A percentile compares a stretch with the other conserved stretches of the same genome.
These are phyloP conservation scores for Rhododendron molle DNA, from an alignment of 148 eudicot species.

Conservation along the genomic window DNA sequence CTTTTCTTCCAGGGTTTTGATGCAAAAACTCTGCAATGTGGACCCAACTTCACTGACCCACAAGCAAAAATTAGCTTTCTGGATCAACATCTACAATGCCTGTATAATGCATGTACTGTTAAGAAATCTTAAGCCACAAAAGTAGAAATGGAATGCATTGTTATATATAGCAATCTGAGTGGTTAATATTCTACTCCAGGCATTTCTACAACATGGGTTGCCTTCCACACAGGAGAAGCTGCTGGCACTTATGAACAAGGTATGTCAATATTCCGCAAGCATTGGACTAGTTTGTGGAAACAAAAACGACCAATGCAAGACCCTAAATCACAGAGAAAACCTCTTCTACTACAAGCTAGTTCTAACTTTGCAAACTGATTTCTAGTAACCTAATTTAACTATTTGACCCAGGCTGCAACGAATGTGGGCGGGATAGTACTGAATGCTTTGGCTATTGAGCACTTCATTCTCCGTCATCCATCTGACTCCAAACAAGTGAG, in stretches of 20 bases:
- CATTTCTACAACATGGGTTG: conserved; percentile 76
- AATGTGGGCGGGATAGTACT: conserved; percentile 87
- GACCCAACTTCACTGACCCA: conserved; percentile 59
- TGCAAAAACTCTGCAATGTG: conserved; percentile 60
- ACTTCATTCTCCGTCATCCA: conserved; percentile 89
- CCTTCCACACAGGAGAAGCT: conserved; percentile 76
- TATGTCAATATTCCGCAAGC: conserved; percentile 6
- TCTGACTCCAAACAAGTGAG: conserved; percentile 61
- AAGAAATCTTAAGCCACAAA: conserved; percentile 37
- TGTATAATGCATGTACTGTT: conserved; percentile 95
- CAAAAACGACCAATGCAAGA: background rate
- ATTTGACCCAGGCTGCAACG: conserved; percentile 59
- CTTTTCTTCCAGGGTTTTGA: conserved; percentile 46
- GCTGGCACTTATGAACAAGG: conserved; percentile 75
- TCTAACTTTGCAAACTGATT: background rate
- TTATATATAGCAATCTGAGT: conserved; percentile 5
- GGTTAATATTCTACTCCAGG: conserved; percentile 39
- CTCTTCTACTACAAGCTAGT: background rate
- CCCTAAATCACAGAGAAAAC: background rate
- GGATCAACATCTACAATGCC: conserved; percentile 90
- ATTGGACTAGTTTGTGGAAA: background rate
- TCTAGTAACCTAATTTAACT: background rate
- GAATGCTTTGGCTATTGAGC: conserved; percentile 87
- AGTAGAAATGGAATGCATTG: background rate
- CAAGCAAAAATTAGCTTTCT: conserved; percentile 92